Base-by-base conservation (phyloP, 352 stramenopile genomes). In the Phytopythium cucurbitacearum region DNA sequence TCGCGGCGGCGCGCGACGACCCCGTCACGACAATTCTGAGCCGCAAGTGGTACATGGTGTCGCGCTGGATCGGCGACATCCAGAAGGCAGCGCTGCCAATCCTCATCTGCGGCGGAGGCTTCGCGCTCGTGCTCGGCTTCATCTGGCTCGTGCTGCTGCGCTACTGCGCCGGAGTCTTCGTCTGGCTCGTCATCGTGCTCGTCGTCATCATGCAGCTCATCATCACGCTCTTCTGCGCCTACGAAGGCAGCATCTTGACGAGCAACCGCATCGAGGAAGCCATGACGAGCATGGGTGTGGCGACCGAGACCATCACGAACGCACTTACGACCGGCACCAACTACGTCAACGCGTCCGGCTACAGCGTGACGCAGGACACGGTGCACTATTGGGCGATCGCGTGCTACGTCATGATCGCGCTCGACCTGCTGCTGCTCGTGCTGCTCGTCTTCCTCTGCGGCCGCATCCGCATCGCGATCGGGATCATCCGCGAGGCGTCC, bases 391-490 rank as follows among this genome's bases (percentile, higher is more conserved):
- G 77, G 79, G 70, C 70, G 7, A 87, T 91, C 51, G 73, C 78
- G 5, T 87, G 73, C 65, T 90, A 91, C 60, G 73, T 89, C 28
- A 71, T 91, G 51, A 91, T 80, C 40, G 81, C 62, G 6, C 40
- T 82, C 3, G 81, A 90, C 48, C 57, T 87, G 7, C 44, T 80
- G 47, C 58, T 91, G 37, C 65, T 91, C 10, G 53, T 89, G 38
- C 54, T 94, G 40, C 48, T 93, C 40, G 69, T 94, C 41, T 89
- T 90, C 65, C 80, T 95, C 66, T 87, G 83, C 44, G 70, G 83
- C 10, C 81, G 86, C 34, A 95, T 97, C 51, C 67, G 71, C 47
- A 85, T 95, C 38, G 86, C 88, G 10, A 91, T 97, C 49, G 81
- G 77, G 10, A 89, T 95, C 63, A 91, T 97, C 51, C 73, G 79